These are phyloP conservation scores for Nitzschia sp. DNA, from an alignment of 108 stramenopile genomes.

Conservation along the genomic window DNA sequence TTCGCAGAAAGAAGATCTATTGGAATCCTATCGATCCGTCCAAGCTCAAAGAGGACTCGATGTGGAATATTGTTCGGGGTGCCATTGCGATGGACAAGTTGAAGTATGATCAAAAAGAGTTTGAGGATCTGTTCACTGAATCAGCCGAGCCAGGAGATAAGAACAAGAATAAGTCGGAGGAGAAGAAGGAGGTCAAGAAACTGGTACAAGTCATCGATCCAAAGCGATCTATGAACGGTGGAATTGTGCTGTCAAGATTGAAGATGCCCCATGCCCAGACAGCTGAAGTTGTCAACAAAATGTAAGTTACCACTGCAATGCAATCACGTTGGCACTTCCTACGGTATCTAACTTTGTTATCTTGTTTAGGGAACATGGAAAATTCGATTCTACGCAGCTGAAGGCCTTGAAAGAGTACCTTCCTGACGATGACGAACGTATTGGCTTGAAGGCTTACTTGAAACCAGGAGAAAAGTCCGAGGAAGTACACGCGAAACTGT, in stretches of 20 bases:
- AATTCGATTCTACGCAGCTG: conserved; percentile 74
- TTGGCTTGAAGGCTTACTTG: conserved; percentile 55
- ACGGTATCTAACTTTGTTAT: conserved; percentile 5
- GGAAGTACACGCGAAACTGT: conserved; percentile 40
- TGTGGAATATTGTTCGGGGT: conserved; percentile 83
- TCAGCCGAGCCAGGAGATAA: conserved; percentile 65
- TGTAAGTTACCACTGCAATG: conserved; percentile 51
- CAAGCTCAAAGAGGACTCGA: conserved; percentile 76
- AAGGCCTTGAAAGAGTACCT: conserved; percentile 77
- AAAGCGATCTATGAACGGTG: conserved; percentile 91
- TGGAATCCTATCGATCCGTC: conserved; percentile 86
- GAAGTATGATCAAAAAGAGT: conserved; percentile 80
- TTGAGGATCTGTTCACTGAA: conserved; percentile 88
- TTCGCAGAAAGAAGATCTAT: conserved; percentile 85
- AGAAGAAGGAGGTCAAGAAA: conserved; percentile 62
- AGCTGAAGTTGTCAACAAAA: conserved; percentile 67
- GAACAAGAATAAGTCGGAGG: conserved; percentile 55
- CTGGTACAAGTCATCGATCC: conserved; percentile 84
- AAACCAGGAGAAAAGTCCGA: conserved; percentile 51
- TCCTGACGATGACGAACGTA: conserved; percentile 69
- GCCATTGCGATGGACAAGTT: conserved; percentile 60
- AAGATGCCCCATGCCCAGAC: conserved; percentile 65
- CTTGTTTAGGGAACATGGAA: conserved; percentile 54
- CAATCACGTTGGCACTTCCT: not conserved
- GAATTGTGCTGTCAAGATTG: conserved; percentile 80